These are phyloP conservation scores for Picochlorum sp. DNA, from an alignment of 139 green algal genomes.

Conservation along the genomic window DNA sequence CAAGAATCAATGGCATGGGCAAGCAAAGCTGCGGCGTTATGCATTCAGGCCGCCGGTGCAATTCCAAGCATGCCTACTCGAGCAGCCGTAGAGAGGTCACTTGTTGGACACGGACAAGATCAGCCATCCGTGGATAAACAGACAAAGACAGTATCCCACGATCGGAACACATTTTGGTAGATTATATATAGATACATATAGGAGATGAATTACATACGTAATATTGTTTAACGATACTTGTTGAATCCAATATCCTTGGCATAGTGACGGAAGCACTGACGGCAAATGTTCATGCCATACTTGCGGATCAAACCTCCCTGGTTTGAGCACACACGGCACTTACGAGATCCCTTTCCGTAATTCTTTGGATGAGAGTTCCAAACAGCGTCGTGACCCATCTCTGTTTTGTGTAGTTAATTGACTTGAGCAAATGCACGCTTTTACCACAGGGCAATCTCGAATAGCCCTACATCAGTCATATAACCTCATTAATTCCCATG, in stretches of 20 bases:
- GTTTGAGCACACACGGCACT: slow-evolving; percentile 95
- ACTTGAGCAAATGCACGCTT: slow-evolving; percentile 17
- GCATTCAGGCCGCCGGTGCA: slow-evolving; percentile 49
- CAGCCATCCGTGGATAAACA: neutral
- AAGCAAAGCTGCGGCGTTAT: slow-evolving; percentile 51
- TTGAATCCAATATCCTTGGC: slow-evolving; percentile 20
- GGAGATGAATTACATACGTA: neutral
- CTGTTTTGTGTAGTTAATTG: slow-evolving; percentile 24
- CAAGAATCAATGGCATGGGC: slow-evolving; percentile 64
- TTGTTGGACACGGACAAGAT: neutral
- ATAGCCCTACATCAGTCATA: slow-evolving; percentile 7
- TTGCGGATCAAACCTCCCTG: slow-evolving; percentile 94
- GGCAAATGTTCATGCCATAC: slow-evolving; percentile 98
- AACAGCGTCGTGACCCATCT: slow-evolving; percentile 85
- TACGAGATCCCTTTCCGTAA: slow-evolving; percentile 75
- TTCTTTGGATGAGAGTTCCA: slow-evolving; percentile 94
- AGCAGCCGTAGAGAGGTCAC: slow-evolving; percentile 20
- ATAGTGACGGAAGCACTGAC: slow-evolving; percentile 69
- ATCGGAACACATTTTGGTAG: slow-evolving; percentile 3
- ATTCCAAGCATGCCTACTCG: slow-evolving; percentile 48
- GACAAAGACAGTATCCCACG: neutral
- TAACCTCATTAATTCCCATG: neutral
- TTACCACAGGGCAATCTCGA: slow-evolving; percentile 32
- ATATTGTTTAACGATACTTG: slow-evolving; percentile 19
- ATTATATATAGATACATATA: neutral